Conservation (phyloP, 176 grass and related monocot genomes). For the Dactylis glomerata region DNA sequence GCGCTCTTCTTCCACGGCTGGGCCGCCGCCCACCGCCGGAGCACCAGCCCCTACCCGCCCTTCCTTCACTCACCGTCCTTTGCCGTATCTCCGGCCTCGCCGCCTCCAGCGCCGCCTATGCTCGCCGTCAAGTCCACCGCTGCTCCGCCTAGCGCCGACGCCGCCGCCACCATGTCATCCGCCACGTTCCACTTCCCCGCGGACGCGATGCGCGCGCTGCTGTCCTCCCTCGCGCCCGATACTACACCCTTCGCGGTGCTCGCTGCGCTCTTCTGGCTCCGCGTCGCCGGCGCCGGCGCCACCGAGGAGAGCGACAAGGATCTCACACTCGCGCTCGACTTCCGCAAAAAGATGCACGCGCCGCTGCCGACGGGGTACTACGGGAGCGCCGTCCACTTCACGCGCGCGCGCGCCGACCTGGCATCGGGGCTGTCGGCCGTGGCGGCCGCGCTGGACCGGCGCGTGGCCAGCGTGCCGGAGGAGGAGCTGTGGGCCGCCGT, state of each 20-base stretch:
- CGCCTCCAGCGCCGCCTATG: slow-evolving; percentile 6
- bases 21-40: slow-evolving; percentile 66
- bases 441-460: slow-evolving; percentile 39
- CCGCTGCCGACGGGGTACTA: slow-evolving; percentile 71
- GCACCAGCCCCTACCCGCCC: slow-evolving; percentile 40
- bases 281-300: slow-evolving; percentile 6
- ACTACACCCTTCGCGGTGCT: slow-evolving; percentile 62
- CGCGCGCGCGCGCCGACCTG: slow-evolving; percentile 51
- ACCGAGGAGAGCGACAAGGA: slow-evolving; percentile 34
- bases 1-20: slow-evolving; percentile 60
- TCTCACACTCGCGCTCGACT: slow-evolving; percentile 67
- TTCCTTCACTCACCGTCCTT: slow-evolving; percentile 70
- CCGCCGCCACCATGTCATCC: slow-evolving; percentile 36
- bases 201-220: slow-evolving; percentile 32
- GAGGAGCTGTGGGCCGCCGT: slow-evolving; percentile 58
- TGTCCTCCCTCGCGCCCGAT: slow-evolving; percentile 31
- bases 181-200: slow-evolving; percentile 74
- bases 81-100: slow-evolving; percentile 3
- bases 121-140: slow-evolving; percentile 41
- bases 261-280: slow-evolving; percentile 74
- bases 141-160: not conserved
- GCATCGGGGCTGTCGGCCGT: slow-evolving; percentile 35
- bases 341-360: slow-evolving; percentile 70
- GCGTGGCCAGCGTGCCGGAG: slow-evolving; percentile 39
- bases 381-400: slow-evolving; percentile 65